Conservation (phyloP, 2,329 filamentous ascomycete genomes). For the Dactylella cylindrospora region DNA sequence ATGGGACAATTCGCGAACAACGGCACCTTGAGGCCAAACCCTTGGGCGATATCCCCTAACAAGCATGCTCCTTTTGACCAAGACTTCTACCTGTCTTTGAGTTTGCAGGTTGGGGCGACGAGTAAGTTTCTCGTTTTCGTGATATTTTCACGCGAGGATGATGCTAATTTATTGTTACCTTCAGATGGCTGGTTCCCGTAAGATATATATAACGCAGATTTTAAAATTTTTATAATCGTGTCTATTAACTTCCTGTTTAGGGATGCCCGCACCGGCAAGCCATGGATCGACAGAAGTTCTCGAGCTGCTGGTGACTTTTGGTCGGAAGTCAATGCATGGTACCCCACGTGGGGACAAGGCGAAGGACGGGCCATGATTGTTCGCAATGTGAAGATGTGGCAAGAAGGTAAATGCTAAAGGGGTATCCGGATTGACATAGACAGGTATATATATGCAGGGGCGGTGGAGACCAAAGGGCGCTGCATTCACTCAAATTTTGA, state of each 20-base stretch:
- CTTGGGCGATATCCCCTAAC: conserved; percentile 10
- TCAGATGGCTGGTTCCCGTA: conserved; percentile 76
- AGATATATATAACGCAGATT: conserved; percentile 55
- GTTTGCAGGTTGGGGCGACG: conserved; percentile 72
- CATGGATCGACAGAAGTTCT: conserved; percentile 71
- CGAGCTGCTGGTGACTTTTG: conserved; percentile 76
- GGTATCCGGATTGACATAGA: too few relatives aligned
- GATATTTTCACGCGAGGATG: not conserved
- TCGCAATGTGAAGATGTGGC: conserved; percentile 69
- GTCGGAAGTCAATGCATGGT: conserved; percentile 66
- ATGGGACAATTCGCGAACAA: conserved; percentile 13
- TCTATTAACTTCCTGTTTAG: not conserved
- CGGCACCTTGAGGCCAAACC: conserved; percentile 10
- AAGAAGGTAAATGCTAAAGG: conserved; percentile 67
- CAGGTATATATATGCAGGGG: too few relatives aligned
- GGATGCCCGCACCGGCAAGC: conserved; percentile 59
- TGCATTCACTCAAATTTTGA: too few relatives aligned
- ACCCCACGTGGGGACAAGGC: conserved; percentile 65
- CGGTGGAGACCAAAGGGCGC: too few relatives aligned
- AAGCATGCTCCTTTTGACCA: conserved; percentile 72
- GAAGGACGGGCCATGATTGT: conserved; percentile 60
- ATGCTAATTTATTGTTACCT: not conserved
- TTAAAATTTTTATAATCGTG: not conserved
- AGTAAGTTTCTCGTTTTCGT: conserved; percentile 53
- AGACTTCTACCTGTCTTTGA: conserved; percentile 74